Conservation (phyloP, 805 yeast species). For the Suhomyces xylopsoci region DNA sequence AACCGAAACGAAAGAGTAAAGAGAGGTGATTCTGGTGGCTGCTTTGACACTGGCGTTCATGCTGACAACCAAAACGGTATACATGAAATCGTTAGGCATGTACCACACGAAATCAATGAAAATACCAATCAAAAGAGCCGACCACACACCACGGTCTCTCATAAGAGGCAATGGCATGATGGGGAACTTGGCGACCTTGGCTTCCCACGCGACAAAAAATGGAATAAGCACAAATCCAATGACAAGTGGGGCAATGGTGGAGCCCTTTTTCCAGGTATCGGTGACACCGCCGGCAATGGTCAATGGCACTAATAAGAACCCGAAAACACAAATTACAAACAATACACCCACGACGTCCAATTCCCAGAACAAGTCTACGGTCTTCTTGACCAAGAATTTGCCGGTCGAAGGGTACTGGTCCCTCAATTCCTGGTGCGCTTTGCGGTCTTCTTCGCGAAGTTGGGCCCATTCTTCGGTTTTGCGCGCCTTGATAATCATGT, state of each 20-base stretch:
- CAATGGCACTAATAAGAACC: slow-evolving; percentile 67
- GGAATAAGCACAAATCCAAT: slow-evolving; percentile 64
- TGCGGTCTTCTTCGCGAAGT: slow-evolving; percentile 34
- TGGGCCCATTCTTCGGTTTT: slow-evolving; percentile 50
- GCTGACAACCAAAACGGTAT: slow-evolving; percentile 63
- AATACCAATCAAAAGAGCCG: slow-evolving; percentile 59
- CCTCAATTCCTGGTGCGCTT: background rate
- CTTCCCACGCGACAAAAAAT: slow-evolving; percentile 59
- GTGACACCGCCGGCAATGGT: slow-evolving; percentile 69
- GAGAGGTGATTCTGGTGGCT: slow-evolving; percentile 62
- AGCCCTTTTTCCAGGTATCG: slow-evolving; percentile 55
- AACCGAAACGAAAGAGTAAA: slow-evolving; percentile 65
- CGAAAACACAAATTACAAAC: slow-evolving; percentile 53
- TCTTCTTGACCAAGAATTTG: slow-evolving; percentile 13
- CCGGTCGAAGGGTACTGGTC: background rate
- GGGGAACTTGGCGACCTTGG: slow-evolving; percentile 55
- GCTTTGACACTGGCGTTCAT: slow-evolving; percentile 56
- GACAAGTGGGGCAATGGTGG: slow-evolving; percentile 66
- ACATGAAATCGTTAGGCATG: slow-evolving; percentile 68
- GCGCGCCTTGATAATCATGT: slow-evolving; percentile 55
- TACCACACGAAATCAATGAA: slow-evolving; percentile 60
- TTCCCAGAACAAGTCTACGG: slow-evolving; percentile 51
- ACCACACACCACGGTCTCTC: slow-evolving; percentile 70
- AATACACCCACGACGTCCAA: slow-evolving; percentile 63
- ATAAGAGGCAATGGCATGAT: slow-evolving; percentile 56